Base-by-base conservation (phyloP, 345 rosid species). In the Salix viminalis region DNA sequence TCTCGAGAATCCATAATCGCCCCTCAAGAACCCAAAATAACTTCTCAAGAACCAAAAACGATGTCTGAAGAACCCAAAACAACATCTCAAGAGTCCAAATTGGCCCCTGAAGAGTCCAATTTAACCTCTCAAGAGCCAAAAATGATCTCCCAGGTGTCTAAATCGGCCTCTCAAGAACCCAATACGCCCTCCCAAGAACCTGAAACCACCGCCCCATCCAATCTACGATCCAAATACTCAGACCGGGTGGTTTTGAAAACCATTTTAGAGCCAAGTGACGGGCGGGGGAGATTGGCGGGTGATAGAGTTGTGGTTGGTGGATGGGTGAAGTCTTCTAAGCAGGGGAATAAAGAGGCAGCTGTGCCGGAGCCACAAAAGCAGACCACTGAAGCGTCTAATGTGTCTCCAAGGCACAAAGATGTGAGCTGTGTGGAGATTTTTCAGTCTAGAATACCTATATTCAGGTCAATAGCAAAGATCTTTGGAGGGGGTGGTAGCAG, bases 251-350 rank as follows among this genome's bases (percentile, higher is more conserved):
- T 84, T 70, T 36, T 92, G 68, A 88, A 85, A 83, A 83, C 86
- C 67, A 80, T 94, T 28, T 65, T 90, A 62, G 84, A 84, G 41
- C 74, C 86, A 1, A 76, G 70, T 11, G 92, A 91, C 69, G 85
- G 87, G 26, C 94, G 90, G 23, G 34, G 67, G 9, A 84, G 87
- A 14, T 67, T 89, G 21, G 56, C 69, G 4, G 93, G 92, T 1
- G 61, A 88, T 76, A 88, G 82, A 24, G 72, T 91, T 34, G 90
- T 91, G 69, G 66, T 92, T 36, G 99, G 99, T 4, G 99, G 99
- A n/a, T 93, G 99, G 99, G 93, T 95, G 12, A 93, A 86, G 87
- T 82, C 94, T 81, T 89, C 87, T 50, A 90, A 78, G 76, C 94
- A 93, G 16, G 81, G 83, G 73, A 85, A 58, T 79, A 87, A 79